A percentile compares a stretch with the other conserved stretches of the same genome.
Conservation (phyloP, 768 basidiomycete genomes). For the Auriscalpium orientale region DNA sequence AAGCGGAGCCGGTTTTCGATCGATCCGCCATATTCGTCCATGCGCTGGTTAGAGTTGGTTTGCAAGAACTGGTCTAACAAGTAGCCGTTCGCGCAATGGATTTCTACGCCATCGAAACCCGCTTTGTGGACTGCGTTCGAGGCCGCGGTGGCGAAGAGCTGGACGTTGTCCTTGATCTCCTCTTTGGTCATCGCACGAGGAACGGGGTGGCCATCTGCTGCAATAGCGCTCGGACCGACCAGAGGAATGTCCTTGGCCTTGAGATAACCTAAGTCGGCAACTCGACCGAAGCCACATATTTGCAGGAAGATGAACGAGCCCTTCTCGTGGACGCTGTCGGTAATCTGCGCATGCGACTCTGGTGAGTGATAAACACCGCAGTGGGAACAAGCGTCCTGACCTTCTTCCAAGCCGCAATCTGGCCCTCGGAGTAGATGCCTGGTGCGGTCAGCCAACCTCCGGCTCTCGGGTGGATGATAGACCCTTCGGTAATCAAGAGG, state of each 20-base stretch:
- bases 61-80: conserved; percentile 59
- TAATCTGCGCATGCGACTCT: conserved; percentile 19
- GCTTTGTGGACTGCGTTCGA: conserved; percentile 1
- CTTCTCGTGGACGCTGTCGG: conserved; percentile 36
- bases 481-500: conserved; percentile 51
- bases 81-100: conserved; percentile 30
- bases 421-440: conserved; percentile 42
- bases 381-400: conserved; percentile 18
- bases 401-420: conserved; percentile 48
- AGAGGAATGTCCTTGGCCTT: conserved; percentile 14
- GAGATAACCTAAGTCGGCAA: conserved; percentile 17
- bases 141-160: conserved; percentile 33
- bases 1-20: conserved; percentile 55
- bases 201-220: conserved; percentile 6
- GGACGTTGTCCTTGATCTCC: conserved; percentile 44
- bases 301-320: conserved; percentile 37
- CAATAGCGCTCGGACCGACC: conserved; percentile 21
- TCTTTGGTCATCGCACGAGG: conserved; percentile 37
- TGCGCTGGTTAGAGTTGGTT: conserved; percentile 45
- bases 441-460: conserved; percentile 35
- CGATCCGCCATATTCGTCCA: conserved; percentile 63
- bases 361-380: not conserved
- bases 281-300: conserved; percentile 41
- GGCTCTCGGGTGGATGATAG: conserved; percentile 43
- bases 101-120: conserved; percentile 66